Conservation (phyloP, 2,329 filamentous ascomycete species). For the Botryosphaeria dothidea region DNA sequence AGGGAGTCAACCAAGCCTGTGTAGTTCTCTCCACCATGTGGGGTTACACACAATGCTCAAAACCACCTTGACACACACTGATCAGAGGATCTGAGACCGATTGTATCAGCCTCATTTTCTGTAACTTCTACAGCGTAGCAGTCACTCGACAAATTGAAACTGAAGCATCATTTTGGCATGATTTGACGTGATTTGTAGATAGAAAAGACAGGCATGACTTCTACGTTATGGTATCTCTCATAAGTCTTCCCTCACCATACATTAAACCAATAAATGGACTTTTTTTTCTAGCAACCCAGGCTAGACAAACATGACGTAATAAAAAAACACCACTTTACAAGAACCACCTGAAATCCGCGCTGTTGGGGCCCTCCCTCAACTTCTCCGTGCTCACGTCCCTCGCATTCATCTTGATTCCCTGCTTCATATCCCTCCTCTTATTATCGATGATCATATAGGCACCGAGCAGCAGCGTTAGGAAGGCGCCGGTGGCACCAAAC, state of each 20-base stretch:
- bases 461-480: slow-evolving; percentile 59
- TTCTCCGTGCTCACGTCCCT: slow-evolving; percentile 49
- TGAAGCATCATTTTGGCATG: too few species aligned
- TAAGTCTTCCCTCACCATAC: not conserved
- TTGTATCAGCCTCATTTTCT: too few species aligned
- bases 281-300: not conserved
- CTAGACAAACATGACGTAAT: not conserved
- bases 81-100: too few species aligned
- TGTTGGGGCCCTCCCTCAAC: slow-evolving; percentile 46
- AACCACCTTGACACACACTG: too few species aligned
- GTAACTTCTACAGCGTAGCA: too few species aligned
- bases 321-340: slow-evolving; percentile 9
- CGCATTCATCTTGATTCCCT: slow-evolving; percentile 56
- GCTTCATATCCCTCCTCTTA: slow-evolving; percentile 56
- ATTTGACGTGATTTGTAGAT: too few species aligned
- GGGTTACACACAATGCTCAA: too few species aligned
- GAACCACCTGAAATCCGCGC: slow-evolving; percentile 48
- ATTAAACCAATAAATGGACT: not conserved
- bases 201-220: too few species aligned
- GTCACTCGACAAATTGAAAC: too few species aligned
- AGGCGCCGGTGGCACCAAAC: slow-evolving; percentile 62
- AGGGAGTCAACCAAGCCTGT: too few species aligned
- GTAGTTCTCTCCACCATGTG: too few species aligned
- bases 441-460: slow-evolving; percentile 68
- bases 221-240: too few species aligned